Base-by-base conservation (phyloP, 2,329 filamentous ascomycete genomes). In the Fusarium nelsonii region DNA sequence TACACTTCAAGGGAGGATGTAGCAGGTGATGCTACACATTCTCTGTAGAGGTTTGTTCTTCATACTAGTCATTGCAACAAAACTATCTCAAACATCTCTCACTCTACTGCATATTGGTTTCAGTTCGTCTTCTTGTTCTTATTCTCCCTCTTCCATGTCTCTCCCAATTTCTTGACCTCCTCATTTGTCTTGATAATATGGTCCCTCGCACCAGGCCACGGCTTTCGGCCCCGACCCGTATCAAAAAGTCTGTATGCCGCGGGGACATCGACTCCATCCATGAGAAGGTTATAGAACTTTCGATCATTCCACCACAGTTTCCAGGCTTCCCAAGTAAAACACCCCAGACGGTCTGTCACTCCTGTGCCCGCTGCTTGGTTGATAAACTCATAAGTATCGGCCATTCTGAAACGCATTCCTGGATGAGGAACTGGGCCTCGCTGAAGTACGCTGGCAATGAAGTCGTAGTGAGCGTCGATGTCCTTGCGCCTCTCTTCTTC, bases 311-410 rank as follows among this genome's bases (percentile, higher is more conserved):
- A 78, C 81, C 82, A 83, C 33, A 84, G 78, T 64, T 75, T 75
- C 82, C 82, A 84, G 5, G 78, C 80, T 20, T 76, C 74, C 74
- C 73, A 77, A 5, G 77, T 78, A 70, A 78, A 83, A 14, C 78
- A 79, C 3, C 65, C 75, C 6, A 84, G 69, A 8, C 78, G 75
- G 45, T 83, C 78, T 40, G 65, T 74, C 26, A 83, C 75, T 6
- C 82, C 79, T 3, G 81, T 83, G 2, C 82, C 82, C 0, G 82
- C 82, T 11, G 78, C 76, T 34, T 75, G 69, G 69, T 84, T 80
- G 49, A 84, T 69, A 70, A 79, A 84, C 8, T 71, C 59, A 49
- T 75, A 77, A n/a, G 71, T 75, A 15, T 58, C 54, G 37, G 46
- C 44, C 15, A 65, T 63, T n/a, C 63, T 64, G 15, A 70, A 28